Evolutionary conservation across 2,329 filamentous ascomycete genomes (phyloP), one percentile per base, ranked within the genome.

Genomic region (Colletotrichum tropicicola): DNA sequence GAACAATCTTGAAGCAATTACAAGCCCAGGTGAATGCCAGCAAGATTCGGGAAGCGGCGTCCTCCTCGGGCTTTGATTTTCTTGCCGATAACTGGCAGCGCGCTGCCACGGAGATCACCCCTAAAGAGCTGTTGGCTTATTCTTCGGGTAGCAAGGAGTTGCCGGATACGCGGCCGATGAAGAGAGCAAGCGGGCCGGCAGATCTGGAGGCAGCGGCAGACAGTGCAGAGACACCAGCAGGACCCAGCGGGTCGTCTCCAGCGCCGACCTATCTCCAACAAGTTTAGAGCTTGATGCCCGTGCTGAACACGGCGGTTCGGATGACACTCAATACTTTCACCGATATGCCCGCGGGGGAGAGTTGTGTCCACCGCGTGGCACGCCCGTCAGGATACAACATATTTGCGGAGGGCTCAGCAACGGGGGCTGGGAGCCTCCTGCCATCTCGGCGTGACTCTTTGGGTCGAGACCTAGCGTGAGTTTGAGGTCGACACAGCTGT

Each of bases 161-260:
- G 44, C 44, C 6, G 6, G 44, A 28, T 47, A 17, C 13, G 23
- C 23, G 6, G 44, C 44, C 6, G 13, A 5, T 47, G 13, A 47
- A 47, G 44, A 47, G 44, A 28, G 44, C 44, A 47, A 19, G 17
- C 21, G 21, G 43, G 43, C 43, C 23, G 13, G 44, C 44, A 47
- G 23, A 47, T 17, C 44, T 47, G 23, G 44, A 47, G 44, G 44
- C 44, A 47, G 44, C 44, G 13, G 44, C 44, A 47, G 44, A 47
- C 44, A n/a, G 1, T 4, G 23, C 44, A 2, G 23, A 28, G 13
- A 28, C 44, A 47, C 23, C 23, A 4, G 44, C 23, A 12, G 44
- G 7, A 47, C 23, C 13, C 23, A 47, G 5, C 44, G 13, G 44
- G 44, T 21, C 23, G 23, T 47, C 23, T 47, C 37, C n/a, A 47